phyloP scores from a whole-genome alignment of 2,329 filamentous ascomycete species.

The Aspergillus pseudoterreus region DNA sequence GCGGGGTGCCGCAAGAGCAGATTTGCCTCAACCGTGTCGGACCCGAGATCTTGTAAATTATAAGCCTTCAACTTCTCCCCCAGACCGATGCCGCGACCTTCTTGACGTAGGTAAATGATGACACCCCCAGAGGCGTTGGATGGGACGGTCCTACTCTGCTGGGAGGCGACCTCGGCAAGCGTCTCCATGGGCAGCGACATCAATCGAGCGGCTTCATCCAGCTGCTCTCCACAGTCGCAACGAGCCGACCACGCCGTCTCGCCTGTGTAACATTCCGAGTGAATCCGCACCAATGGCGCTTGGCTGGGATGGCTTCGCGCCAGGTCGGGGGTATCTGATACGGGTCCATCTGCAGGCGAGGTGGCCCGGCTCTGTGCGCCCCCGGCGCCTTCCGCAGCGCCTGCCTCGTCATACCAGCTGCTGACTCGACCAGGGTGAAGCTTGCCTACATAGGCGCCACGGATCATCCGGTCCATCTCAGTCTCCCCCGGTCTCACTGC shows the following conservation, averaged over 20 bases:
- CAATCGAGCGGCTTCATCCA: slow-evolving; percentile 89
- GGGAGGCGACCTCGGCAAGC: slow-evolving; percentile 24
- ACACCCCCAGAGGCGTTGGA: slow-evolving; percentile 69
- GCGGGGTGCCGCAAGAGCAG: slow-evolving; percentile 85
- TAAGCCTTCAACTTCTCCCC: slow-evolving; percentile 97
- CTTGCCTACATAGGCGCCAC: slow-evolving; percentile 86
- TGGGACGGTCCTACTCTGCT: slow-evolving; percentile 32
- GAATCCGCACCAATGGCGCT: slow-evolving; percentile 82
- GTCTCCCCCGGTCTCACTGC: slow-evolving; percentile 44
- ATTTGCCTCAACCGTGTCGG: slow-evolving; percentile 97
- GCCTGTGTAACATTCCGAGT: slow-evolving; percentile 97
- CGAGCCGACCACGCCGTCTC: slow-evolving; percentile 98
- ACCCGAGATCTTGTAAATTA: slow-evolving; percentile 92
- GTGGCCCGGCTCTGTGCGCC: not conserved
- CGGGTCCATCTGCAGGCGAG: slow-evolving; percentile 7
- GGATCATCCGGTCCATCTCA: slow-evolving; percentile 70
- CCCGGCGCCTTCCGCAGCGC: slow-evolving; percentile 10
- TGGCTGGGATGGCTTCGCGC: slow-evolving; percentile 19
- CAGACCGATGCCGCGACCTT: slow-evolving; percentile 91
- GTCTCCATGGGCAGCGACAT: slow-evolving; percentile 67
- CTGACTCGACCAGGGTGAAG: slow-evolving; percentile 80
- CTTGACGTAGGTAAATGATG: slow-evolving; percentile 92
- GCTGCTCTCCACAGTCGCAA: slow-evolving; percentile 95
- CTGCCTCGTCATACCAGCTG: slow-evolving; percentile 57
- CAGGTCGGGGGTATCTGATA: slow-evolving; percentile 11